phyloP scores from a whole-genome alignment of 768 basidiomycete genomes.

The Neoboletus magnificus region DNA sequence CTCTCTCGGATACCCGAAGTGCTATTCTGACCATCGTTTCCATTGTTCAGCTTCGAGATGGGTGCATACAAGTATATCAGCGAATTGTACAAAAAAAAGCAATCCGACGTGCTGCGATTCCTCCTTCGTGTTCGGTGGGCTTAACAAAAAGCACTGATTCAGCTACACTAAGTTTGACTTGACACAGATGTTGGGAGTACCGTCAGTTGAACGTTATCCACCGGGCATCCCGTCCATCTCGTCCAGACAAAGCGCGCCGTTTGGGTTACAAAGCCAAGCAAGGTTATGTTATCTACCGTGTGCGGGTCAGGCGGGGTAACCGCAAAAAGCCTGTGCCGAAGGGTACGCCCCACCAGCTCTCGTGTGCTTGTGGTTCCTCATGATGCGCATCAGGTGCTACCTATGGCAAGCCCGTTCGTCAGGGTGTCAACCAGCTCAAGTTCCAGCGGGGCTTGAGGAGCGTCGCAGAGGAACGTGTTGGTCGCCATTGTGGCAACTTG shows the following conservation, averaged over 20 bases:
- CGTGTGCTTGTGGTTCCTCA: not conserved
- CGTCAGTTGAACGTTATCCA: constrained; percentile 98
- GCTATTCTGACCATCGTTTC: constrained; percentile 16
- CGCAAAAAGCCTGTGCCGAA: constrained; percentile 98
- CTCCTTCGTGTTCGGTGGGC: constrained; percentile 91
- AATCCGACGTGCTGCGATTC: constrained; percentile 96
- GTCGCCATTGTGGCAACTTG: constrained; percentile 92
- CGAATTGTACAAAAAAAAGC: constrained; percentile 98
- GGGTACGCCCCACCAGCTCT: constrained; percentile 49
- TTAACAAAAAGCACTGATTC: not conserved
- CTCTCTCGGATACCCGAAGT: constrained; percentile 12
- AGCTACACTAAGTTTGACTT: constrained; percentile 2
- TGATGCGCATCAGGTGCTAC: constrained; percentile 68
- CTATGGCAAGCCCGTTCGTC: constrained; percentile 97
- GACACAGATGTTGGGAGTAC: constrained; percentile 91
- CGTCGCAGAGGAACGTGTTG: constrained; percentile 97
- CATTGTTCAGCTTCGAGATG: constrained; percentile 54
- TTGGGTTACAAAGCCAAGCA: constrained; percentile 99
- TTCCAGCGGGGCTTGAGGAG: constrained; percentile 91
- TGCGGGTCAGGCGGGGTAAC: constrained; percentile 97
- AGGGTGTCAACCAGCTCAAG: constrained; percentile 99
- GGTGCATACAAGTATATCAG: constrained; percentile 96
- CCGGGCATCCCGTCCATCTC: constrained; percentile 95
- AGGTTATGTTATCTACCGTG: constrained; percentile 96
- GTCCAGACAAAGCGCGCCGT: constrained; percentile 98